Evolutionary conservation across 805 yeast species (phyloP).

Genomic region (Nakazawaea holstii): DNA sequence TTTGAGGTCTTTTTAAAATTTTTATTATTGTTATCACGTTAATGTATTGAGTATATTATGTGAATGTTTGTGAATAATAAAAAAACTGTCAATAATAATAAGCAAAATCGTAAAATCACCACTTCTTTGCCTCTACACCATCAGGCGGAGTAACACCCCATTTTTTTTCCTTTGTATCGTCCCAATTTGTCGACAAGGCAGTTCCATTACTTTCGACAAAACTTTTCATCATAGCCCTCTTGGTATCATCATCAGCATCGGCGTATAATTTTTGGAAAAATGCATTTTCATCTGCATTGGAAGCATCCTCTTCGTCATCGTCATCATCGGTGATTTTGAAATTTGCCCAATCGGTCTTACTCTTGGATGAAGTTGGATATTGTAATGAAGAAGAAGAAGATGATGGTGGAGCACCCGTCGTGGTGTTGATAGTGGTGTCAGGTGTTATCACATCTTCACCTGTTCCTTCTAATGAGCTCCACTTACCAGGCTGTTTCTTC

Average conservation of each 20-base stretch:
- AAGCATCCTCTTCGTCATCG: constrained; percentile 38
- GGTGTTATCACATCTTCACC: constrained; percentile 8
- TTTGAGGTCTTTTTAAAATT: too few species aligned
- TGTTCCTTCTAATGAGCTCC: constrained; percentile 48
- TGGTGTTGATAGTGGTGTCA: too few species aligned
- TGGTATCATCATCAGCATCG: constrained; percentile 81
- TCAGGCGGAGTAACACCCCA: constrained; percentile 73
- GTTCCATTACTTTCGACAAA: constrained; percentile 94
- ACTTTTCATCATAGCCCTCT: constrained; percentile 95
- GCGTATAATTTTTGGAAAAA: constrained; percentile 74
- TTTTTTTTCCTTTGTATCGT: constrained; percentile 61
- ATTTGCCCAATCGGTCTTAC: constrained; percentile 67
- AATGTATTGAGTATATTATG: too few species aligned
- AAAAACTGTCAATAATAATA: not conserved
- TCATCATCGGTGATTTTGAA: constrained; percentile 30
- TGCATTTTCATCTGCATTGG: constrained; percentile 46
- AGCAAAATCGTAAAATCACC: constrained; percentile 27
- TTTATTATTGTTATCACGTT: too few species aligned
- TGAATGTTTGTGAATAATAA: too few species aligned
- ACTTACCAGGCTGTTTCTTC: constrained; percentile 40
- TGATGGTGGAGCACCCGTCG: not conserved
- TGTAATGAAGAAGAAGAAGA: constrained; percentile 15
- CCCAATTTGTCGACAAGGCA: constrained; percentile 90
- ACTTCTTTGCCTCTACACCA: constrained; percentile 57
- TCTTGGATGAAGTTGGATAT: constrained; percentile 64